Evolutionary conservation across 2,329 filamentous ascomycete species (phyloP).

Genomic region (Microcera coccophila): DNA sequence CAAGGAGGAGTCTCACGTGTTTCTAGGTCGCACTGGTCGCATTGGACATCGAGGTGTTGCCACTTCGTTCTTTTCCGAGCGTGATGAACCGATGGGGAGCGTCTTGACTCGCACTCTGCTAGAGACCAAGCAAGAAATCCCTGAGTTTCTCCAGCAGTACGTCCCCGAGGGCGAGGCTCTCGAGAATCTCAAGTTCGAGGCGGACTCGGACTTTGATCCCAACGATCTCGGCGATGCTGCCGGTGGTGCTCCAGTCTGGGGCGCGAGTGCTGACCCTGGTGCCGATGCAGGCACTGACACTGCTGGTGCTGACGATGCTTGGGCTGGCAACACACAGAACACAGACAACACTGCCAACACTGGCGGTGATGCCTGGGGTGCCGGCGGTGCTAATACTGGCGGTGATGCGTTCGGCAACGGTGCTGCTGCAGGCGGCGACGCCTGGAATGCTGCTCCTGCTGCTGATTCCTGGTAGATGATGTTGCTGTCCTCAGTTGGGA

Average conservation of each 20-base stretch:
- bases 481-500: no score
- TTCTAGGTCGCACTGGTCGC: conserved; percentile 78
- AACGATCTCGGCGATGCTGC: conserved; percentile 29
- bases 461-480: not conserved
- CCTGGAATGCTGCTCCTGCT: no score
- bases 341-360: conserved; percentile 1
- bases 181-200: conserved; percentile 51
- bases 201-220: conserved; percentile 51
- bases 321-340: conserved; percentile 6
- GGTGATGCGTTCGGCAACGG: not conserved
- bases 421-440: conserved; percentile 3
- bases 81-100: conserved; percentile 67
- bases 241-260: conserved; percentile 14
- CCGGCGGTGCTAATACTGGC: not conserved
- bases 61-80: conserved; percentile 82
- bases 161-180: conserved; percentile 53
- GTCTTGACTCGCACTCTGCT: conserved; percentile 77
- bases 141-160: conserved; percentile 71
- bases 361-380: conserved; percentile 9
- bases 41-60: conserved; percentile 85
- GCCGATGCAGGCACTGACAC: conserved; percentile 14
- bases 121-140: conserved; percentile 73
- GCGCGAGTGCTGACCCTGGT: not conserved
- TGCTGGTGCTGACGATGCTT: conserved; percentile 7
- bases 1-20: not conserved